phyloP scores from a whole-genome alignment of 805 yeast species.

The Blastobotrys robertii region DNA sequence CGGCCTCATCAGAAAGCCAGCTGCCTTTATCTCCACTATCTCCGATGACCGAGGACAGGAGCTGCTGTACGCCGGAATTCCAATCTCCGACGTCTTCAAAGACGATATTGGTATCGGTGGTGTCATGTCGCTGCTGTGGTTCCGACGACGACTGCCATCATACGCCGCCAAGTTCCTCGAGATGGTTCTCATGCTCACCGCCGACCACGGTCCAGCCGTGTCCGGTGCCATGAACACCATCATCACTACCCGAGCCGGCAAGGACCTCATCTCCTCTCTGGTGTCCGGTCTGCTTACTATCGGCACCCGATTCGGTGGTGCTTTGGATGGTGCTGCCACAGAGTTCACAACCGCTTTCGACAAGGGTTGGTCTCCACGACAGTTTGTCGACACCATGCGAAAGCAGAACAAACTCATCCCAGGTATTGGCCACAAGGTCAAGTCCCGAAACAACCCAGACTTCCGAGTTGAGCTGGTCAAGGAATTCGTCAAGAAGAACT shows the following conservation, averaged over 20 bases:
- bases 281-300: conserved; percentile 37
- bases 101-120: conserved; percentile 40
- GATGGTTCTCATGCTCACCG: conserved; percentile 41
- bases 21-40: conserved; percentile 38
- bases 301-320: conserved; percentile 39
- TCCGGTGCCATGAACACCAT: conserved; percentile 41
- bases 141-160: conserved; percentile 35
- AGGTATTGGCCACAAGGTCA: conserved; percentile 39
- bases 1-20: conserved; percentile 39
- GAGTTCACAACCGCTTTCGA: conserved; percentile 37
- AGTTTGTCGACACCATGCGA: conserved; percentile 38
- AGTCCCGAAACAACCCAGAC: conserved; percentile 40
- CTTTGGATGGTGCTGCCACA: conserved; percentile 38
- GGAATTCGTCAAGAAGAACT: conserved; percentile 35
- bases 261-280: conserved; percentile 37
- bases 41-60: conserved; percentile 41
- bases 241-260: conserved; percentile 39
- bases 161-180: conserved; percentile 37
- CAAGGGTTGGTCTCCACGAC: conserved; percentile 36
- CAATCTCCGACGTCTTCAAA: conserved; percentile 38
- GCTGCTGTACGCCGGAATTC: conserved; percentile 37
- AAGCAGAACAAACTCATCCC: conserved; percentile 39
- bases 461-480: conserved; percentile 39
- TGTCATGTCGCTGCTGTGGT: conserved; percentile 39
- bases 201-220: conserved; percentile 41